A percentile compares a stretch with the other conserved stretches of the same genome.
These are phyloP conservation scores for Liriodendron chinense DNA, from an alignment of 164 flowering plant genomes.

Conservation along the genomic window DNA sequence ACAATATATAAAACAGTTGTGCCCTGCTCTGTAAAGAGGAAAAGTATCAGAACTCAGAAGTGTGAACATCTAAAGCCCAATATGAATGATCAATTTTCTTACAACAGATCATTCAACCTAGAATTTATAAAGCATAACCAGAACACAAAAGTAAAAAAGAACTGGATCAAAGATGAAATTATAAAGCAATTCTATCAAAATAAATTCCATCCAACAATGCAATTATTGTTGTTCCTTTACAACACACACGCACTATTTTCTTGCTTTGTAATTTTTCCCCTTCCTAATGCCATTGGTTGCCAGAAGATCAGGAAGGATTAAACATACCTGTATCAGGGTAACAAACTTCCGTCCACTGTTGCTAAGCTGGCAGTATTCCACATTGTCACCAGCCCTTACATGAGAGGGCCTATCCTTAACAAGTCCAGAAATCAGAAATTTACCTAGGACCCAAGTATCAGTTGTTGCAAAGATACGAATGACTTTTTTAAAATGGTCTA, in stretches of 20 bases:
- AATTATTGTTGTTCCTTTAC: background rate
- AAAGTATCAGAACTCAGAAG: too few relatives aligned
- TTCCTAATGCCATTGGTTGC: background rate
- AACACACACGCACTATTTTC: background rate
- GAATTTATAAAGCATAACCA: background rate
- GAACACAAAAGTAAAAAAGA: background rate
- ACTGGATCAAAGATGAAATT: background rate
- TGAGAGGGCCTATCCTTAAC: constrained; percentile 22
- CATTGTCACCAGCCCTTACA: constrained; percentile 26
- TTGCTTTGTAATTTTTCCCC: background rate
- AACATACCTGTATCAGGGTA: constrained; percentile 52
- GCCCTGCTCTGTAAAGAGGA: too few relatives aligned
- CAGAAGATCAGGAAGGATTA: background rate
- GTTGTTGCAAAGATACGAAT: constrained; percentile 40
- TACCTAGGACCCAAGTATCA: constrained; percentile 59
- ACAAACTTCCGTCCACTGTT: constrained; percentile 60
- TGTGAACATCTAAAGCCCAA: too few relatives aligned
- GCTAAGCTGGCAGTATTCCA: constrained; percentile 53
- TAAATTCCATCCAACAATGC: background rate
- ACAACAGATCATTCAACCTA: too few relatives aligned
- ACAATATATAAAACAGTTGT: too few relatives aligned
- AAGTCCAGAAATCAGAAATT: constrained; percentile 45
- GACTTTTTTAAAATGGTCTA: constrained; percentile 50
- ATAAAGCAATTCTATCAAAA: background rate
- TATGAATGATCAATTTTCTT: too few relatives aligned